Evolutionary conservation across 2,329 filamentous ascomycete species (phyloP), one percentile per base, ranked within the genome.

Genomic region (Fusarium avenaceum): DNA sequence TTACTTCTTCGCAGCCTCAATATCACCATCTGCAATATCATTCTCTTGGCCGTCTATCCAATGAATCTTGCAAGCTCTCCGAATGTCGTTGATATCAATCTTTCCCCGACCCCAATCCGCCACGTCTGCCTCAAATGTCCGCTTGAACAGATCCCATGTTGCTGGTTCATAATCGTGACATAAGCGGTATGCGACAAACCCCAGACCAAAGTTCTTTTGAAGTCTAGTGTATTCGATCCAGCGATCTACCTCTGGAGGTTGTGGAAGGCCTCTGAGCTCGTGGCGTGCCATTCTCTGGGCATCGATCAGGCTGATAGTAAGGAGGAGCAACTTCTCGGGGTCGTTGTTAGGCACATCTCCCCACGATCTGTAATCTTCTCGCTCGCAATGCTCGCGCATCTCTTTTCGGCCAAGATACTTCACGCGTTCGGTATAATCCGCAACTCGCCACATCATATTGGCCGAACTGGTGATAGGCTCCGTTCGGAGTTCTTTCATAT

Each of bases 101-200:
- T 61, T 49, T 1, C 61, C 71, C 3, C 64, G 28, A 0, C 76
- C 76, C 75, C 75, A 77, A 6, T 76, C 60, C 2, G 47, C 52
- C 0, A 70, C 39, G 17, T 77, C 74, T 0, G 65, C 55, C 17
- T 75, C 72, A 7, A 77, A 74, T 9, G 61, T 75, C 4, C 33
- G 28, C 24, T 66, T 72, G 24, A 76, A 77, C 6, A 49, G 26
- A 4, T 67, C 58, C 75, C 75, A 77, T 17, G 68, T 62, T 6
- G 68, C 65, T 14, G 69, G 52, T 7, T 48, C 63, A 22, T 72
- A 66, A 2, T 22, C 43, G 28, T 75, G 61, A 20, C 57, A 72
- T 1, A 69, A 8, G 0, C 74, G 67, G 24, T 76, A 77, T 1
- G 65, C 71, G 0, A 75, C 72, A 13, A 54, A 64, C 0, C 44